Evolutionary conservation across 495 filamentous ascomycete genomes (phyloP).

Genomic region (Gamarada debralockiae): DNA sequence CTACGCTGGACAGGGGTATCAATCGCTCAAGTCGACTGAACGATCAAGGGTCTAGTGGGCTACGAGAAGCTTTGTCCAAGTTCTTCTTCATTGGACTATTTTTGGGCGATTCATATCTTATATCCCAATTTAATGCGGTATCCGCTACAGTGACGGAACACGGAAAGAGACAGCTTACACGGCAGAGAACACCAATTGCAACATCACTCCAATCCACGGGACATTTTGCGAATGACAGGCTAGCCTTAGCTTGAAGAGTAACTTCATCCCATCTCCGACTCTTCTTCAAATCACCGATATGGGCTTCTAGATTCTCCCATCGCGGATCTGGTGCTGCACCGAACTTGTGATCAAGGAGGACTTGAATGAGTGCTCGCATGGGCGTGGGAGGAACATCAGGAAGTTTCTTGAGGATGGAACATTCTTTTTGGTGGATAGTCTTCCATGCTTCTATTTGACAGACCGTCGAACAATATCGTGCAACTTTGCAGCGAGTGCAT

Average conservation of each 20-base stretch:
- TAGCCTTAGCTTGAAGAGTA: constrained; percentile 43
- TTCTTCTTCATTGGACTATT: no score
- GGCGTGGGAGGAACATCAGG: constrained; percentile 38
- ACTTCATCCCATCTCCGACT: constrained; percentile 32
- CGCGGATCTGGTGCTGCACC: not conserved
- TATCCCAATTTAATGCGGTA: no score
- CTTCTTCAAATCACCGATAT: constrained; percentile 11
- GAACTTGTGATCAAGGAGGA: constrained; percentile 25
- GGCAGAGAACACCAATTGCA: constrained; percentile 37
- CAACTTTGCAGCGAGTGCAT: constrained; percentile 47
- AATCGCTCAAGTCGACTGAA: no score
- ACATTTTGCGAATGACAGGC: no score
- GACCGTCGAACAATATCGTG: constrained; percentile 45
- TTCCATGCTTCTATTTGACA: constrained; percentile 59
- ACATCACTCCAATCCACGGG: constrained; percentile 23
- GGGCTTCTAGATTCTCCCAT: constrained; percentile 10
- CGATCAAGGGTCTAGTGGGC: no score
- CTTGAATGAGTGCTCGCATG: constrained; percentile 40
- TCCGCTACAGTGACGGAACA: constrained; percentile 11
- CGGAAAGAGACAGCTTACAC: constrained; percentile 32
- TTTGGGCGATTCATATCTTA: no score
- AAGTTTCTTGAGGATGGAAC: constrained; percentile 31
- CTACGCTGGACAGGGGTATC: no score
- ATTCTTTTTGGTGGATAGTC: constrained; percentile 45
- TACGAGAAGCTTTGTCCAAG: no score